Conservation (phyloP, 2,329 filamentous ascomycete genomes). For the Pseudohalonectria lignicola region DNA sequence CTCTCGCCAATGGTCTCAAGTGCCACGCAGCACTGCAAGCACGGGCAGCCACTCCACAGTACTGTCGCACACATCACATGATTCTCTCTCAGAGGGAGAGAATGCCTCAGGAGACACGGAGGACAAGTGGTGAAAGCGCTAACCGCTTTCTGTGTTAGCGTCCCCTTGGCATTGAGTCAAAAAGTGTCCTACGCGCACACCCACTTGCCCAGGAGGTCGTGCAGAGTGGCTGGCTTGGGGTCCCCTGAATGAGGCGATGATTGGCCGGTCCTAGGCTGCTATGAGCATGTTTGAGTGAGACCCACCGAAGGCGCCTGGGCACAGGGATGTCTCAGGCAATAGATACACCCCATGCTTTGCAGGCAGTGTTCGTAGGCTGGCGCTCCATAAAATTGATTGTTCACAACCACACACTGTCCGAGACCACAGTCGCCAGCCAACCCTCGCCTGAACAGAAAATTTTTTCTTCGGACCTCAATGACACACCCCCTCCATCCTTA, state of each 20-base stretch:
- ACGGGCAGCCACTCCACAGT: too few species aligned
- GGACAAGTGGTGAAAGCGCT: background rate
- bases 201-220: too few species aligned
- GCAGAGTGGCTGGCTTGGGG: too few species aligned
- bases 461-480: background rate
- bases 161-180: background rate
- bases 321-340: background rate
- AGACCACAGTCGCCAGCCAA: too few species aligned
- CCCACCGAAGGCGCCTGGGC: background rate
- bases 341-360: background rate
- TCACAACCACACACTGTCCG: background rate
- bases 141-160: background rate
- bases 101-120: background rate
- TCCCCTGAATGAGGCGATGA: background rate
- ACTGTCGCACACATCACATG: conserved; percentile 1
- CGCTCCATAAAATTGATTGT: too few species aligned
- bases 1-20: too few species aligned
- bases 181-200: background rate
- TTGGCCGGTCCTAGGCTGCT: background rate
- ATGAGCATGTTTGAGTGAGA: background rate
- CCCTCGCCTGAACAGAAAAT: background rate
- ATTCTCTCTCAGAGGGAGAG: background rate
- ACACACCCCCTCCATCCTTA: background rate
- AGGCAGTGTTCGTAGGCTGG: background rate
- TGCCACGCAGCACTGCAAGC: too few species aligned